Percentiles rank a stretch among this genome's conserved stretches.
These are phyloP conservation scores for Nissolia schottii DNA, from an alignment of 306 rosid genomes.

Conservation along the genomic window DNA sequence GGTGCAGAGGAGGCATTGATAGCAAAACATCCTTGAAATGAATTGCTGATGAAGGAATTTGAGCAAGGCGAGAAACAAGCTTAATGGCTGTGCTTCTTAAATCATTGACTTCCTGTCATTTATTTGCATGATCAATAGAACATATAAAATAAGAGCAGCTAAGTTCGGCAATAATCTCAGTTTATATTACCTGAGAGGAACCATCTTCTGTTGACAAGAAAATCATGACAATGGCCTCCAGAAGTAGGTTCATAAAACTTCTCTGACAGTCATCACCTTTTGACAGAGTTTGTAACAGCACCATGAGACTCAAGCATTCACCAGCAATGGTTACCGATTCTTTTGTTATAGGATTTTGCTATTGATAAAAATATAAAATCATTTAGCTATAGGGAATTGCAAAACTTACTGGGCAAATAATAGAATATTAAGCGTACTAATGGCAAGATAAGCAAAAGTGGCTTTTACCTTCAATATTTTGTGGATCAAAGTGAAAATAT, in stretches of 20 bases:
- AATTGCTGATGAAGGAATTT: conserved; percentile 79
- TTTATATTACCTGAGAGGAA: conserved; percentile 52
- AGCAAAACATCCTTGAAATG: conserved; percentile 79
- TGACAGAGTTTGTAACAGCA: conserved; percentile 67
- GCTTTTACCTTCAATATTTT: conserved; percentile 57
- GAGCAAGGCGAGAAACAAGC: conserved; percentile 94
- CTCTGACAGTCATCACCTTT: conserved; percentile 59
- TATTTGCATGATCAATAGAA: conserved; percentile 27
- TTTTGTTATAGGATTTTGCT: conserved; percentile 68
- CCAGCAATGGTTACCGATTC: conserved; percentile 59
- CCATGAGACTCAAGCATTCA: conserved; percentile 80
- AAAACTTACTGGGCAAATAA: neutral
- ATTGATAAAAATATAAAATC: conserved; percentile 19
- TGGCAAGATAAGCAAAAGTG: conserved; percentile 6
- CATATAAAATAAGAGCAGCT: neutral
- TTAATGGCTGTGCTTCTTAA: conserved; percentile 62
- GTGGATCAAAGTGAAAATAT: conserved; percentile 55
- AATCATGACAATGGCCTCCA: conserved; percentile 70
- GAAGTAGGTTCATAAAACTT: conserved; percentile 60
- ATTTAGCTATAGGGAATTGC: conserved; percentile 26
- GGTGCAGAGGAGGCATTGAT: conserved; percentile 84
- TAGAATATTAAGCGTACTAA: conserved; percentile 1
- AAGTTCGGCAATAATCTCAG: conserved; percentile 3
- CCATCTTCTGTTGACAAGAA: conserved; percentile 60
- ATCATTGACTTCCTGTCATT: conserved; percentile 66